Evolutionary conservation across 495 filamentous ascomycete species (phyloP), one percentile per base, ranked within the genome.

Genomic region (Evansstolkia leycettana): DNA sequence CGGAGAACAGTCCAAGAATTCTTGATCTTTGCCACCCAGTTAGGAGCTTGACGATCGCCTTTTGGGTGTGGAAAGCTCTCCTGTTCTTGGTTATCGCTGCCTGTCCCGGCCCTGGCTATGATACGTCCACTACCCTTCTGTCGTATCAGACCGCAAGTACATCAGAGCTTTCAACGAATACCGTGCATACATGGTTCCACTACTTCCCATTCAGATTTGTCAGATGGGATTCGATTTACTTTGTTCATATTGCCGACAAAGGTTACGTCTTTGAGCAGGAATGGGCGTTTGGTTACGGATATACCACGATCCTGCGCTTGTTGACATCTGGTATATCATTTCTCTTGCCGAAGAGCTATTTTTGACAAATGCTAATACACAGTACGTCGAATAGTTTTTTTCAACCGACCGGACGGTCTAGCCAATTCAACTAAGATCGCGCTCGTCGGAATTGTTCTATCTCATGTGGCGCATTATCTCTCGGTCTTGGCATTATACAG

Each of bases 191-290:
- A 14, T 29, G 34, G n/a, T 42, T 46, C 5, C 47, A 58, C 5
- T 42, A 54, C 0, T 47, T 46, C 17, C 36, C 58, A 12, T 41
- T 54, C 38, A 77, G 75, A 34, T 67, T 94, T 26, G 75, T 77
- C 0, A 71, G 89, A 57, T 98, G 90, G 90, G 90, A 98, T 50
- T 78, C 82, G 24, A 77, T 98, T 35, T 96, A 94, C 53, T 96
- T 83, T 47, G 61, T 78, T 23, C 71, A 76, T 36, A 55, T 64
- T 29, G 77, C 85, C 0, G 62, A 69, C 36, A 63, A 76, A 20
- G 87, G 85, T 15, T 86, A 95, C 41, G 33, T 78, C 7, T 88
- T 80, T 58, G 90, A 98, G 58, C 92, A 98, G 59, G 86, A 95
- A 59, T 96, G 88, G 87, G 90, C 92, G 1, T 98, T 94, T 62